Conservation (phyloP, 495 filamentous ascomycete species). For the Aspergillus cristatus region DNA sequence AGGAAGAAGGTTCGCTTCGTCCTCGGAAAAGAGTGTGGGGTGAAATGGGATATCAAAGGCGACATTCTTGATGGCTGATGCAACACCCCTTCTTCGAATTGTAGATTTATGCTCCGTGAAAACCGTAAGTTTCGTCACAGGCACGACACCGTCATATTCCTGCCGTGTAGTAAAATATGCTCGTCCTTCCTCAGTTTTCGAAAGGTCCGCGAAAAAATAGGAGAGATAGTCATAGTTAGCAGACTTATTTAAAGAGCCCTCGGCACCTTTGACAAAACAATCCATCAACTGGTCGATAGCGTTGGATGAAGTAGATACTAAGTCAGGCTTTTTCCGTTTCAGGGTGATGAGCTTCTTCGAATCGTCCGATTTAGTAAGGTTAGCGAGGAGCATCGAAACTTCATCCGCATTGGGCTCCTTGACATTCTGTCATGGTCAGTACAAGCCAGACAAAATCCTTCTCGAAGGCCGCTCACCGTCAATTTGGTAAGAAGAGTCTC, state of each 20-base stretch:
- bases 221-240: conserved; percentile 87
- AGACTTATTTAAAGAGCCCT: conserved; percentile 71
- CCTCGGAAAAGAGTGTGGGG: conserved; percentile 57
- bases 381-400: conserved; percentile 85
- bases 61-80: conserved; percentile 86
- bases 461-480: conserved; percentile 51
- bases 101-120: conserved; percentile 81
- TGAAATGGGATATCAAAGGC: conserved; percentile 66
- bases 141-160: conserved; percentile 68
- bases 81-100: conserved; percentile 77
- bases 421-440: conserved; percentile 31
- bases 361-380: conserved; percentile 70
- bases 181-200: conserved; percentile 66
- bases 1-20: conserved; percentile 72
- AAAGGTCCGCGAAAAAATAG: conserved; percentile 88
- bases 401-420: conserved; percentile 73
- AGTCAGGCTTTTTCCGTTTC: conserved; percentile 50
- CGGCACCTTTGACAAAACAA: conserved; percentile 85
- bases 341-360: conserved; percentile 57
- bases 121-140: conserved; percentile 77
- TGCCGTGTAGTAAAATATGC: conserved; percentile 65
- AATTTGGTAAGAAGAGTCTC: conserved; percentile 61
- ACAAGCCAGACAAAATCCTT: neutral
- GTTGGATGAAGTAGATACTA: conserved; percentile 55
- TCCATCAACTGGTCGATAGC: conserved; percentile 88